Conservation (phyloP, 2,329 filamentous ascomycete species). For the Pseudogymnoascus sp. region DNA sequence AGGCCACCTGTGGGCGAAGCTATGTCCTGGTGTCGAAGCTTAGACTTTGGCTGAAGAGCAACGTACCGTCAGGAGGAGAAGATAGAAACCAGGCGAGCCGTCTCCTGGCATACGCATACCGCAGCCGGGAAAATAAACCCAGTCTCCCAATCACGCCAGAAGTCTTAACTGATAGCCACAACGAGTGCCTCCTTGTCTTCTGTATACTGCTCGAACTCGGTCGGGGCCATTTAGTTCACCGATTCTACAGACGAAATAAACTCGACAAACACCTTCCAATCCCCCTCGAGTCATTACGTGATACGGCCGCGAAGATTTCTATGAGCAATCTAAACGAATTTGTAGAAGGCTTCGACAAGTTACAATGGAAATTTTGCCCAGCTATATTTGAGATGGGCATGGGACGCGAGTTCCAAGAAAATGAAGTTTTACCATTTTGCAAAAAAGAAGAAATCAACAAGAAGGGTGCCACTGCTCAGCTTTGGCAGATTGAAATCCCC, state of each 20-base stretch:
- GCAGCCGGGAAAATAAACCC: background rate
- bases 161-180: background rate
- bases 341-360: constrained; percentile 19
- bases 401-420: too few species aligned
- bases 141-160: background rate
- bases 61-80: background rate
- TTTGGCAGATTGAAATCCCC: constrained; percentile 14
- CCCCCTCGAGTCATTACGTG: background rate
- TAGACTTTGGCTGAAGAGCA: background rate
- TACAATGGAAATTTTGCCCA: constrained; percentile 21
- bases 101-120: background rate
- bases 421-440: constrained; percentile 21
- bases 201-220: constrained; percentile 20
- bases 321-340: constrained; percentile 12
- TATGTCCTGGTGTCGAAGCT: background rate
- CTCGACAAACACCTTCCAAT: constrained; percentile 16
- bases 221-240: constrained; percentile 18
- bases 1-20: background rate
- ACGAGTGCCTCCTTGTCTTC: constrained; percentile 22
- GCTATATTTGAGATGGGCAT: constrained; percentile 11
- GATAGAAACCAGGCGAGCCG: background rate
- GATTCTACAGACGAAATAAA: constrained; percentile 17
- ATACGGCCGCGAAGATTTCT: background rate
- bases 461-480: constrained; percentile 25
- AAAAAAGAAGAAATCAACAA: constrained; percentile 18